Conservation (phyloP, 495 filamentous ascomycete genomes). For the Neurospora sp. region DNA sequence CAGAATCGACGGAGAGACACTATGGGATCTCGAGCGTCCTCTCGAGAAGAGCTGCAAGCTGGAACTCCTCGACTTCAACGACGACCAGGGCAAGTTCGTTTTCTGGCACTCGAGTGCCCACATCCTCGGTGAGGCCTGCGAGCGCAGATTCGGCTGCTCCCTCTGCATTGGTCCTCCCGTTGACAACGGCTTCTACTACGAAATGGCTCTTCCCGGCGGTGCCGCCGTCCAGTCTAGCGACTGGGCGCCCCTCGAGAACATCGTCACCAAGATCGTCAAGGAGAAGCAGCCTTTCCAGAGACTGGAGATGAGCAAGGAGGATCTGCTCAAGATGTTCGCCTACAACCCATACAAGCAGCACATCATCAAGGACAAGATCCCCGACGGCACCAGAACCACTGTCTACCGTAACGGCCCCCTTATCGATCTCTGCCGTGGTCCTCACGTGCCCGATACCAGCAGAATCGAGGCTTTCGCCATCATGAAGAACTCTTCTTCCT, state of each 20-base stretch:
- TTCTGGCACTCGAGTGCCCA: slow-evolving; percentile 82
- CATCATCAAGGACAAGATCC: slow-evolving; percentile 87
- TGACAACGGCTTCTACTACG: slow-evolving; percentile 94
- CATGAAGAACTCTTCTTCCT: slow-evolving; percentile 87
- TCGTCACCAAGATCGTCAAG: slow-evolving; percentile 71
- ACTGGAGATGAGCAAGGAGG: slow-evolving; percentile 74
- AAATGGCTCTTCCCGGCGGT: slow-evolving; percentile 77
- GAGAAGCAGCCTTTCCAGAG: slow-evolving; percentile 95
- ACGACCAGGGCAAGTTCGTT: slow-evolving; percentile 61
- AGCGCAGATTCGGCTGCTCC: slow-evolving; percentile 79
- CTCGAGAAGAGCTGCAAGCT: slow-evolving; percentile 73
- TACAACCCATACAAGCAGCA: slow-evolving; percentile 81
- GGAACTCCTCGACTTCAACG: slow-evolving; percentile 71
- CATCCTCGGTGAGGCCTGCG: slow-evolving; percentile 84
- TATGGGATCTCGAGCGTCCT: slow-evolving; percentile 90
- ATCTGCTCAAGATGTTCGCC: slow-evolving; percentile 89
- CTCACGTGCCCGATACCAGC: slow-evolving; percentile 85
- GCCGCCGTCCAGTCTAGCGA: slow-evolving; percentile 64
- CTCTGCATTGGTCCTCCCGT: slow-evolving; percentile 82
- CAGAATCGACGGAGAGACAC: slow-evolving; percentile 56
- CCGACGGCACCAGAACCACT: slow-evolving; percentile 78
- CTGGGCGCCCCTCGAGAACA: slow-evolving; percentile 68
- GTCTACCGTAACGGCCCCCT: slow-evolving; percentile 67
- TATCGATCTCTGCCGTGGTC: slow-evolving; percentile 46
- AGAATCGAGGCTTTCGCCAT: slow-evolving; percentile 89